Percentiles rank a stretch among this genome's conserved stretches.
Evolutionary conservation across 306 rosid genomes (phyloP).

Genomic region (Corylus avellana): DNA sequence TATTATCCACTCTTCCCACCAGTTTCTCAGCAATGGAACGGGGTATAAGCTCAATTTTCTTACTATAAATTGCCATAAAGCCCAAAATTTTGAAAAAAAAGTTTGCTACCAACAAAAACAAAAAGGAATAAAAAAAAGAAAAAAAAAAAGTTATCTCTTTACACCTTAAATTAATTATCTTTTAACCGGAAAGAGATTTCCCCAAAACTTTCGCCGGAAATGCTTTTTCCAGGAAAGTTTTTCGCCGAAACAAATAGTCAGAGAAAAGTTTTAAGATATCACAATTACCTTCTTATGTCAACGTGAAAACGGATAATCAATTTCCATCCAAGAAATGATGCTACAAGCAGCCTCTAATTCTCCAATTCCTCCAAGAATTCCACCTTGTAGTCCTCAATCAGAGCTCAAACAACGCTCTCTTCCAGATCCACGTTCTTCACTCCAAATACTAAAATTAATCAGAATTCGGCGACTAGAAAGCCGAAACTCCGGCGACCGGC

Average conservation of each 20-base stretch:
- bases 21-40: neutral
- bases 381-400: conserved; percentile 25
- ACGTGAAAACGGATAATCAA: neutral
- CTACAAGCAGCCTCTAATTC: neutral
- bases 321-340: neutral
- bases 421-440: conserved; percentile 31
- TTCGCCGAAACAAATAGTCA: neutral
- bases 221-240: neutral
- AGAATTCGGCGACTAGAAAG: neutral
- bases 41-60: neutral
- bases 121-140: neutral
- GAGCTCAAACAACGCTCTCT: conserved; percentile 2
- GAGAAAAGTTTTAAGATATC: neutral
- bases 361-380: conserved; percentile 7
- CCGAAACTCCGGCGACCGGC: conserved; percentile 47
- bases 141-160: neutral
- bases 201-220: neutral
- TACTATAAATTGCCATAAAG: neutral
- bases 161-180: neutral
- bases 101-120: too few relatives aligned
- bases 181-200: neutral
- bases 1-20: neutral
- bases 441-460: conserved; percentile 23
- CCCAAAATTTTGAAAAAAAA: neutral
- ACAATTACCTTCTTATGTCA: neutral